Conservation (phyloP, 1,139 yeast genomes). For the Candida frijolesensis region DNA sequence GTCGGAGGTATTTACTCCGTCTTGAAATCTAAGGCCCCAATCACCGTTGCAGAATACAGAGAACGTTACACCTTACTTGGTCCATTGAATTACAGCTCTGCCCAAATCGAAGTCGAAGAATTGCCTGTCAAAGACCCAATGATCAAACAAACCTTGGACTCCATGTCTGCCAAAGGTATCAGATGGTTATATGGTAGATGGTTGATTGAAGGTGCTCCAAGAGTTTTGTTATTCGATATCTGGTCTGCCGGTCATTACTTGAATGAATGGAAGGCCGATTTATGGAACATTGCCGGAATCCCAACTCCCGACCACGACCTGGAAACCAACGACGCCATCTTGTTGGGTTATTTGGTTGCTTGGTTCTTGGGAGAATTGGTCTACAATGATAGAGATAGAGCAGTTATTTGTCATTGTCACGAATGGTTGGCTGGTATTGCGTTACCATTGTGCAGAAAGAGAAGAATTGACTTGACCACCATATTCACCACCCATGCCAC, state of each 20-base stretch:
- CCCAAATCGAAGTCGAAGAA: slow-evolving; percentile 93
- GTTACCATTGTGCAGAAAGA: slow-evolving; percentile 85
- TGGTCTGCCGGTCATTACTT: slow-evolving; percentile 70
- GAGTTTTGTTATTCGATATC: slow-evolving; percentile 85
- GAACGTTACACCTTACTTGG: slow-evolving; percentile 88
- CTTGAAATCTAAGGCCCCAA: slow-evolving; percentile 93
- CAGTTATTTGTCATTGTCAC: slow-evolving; percentile 93
- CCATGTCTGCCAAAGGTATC: slow-evolving; percentile 82
- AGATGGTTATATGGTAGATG: slow-evolving; percentile 89
- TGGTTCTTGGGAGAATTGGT: slow-evolving; percentile 97
- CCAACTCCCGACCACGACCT: slow-evolving; percentile 89
- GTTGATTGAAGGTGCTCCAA: slow-evolving; percentile 97
- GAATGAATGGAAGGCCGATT: slow-evolving; percentile 92
- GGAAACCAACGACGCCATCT: slow-evolving; percentile 90
- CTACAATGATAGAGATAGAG: slow-evolving; percentile 76
- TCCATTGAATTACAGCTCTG: slow-evolving; percentile 77
- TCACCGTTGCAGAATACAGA: slow-evolving; percentile 90
- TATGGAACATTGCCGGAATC: slow-evolving; percentile 89
- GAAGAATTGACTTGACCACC: slow-evolving; percentile 91
- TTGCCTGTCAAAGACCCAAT: slow-evolving; percentile 68
- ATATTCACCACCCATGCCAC: slow-evolving; percentile 98
- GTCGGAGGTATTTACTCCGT: slow-evolving; percentile 99
- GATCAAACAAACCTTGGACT: slow-evolving; percentile 61
- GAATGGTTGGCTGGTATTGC: slow-evolving; percentile 99
- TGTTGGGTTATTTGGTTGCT: slow-evolving; percentile 90